These are phyloP conservation scores for Diplodia intermedia DNA, from an alignment of 2,329 filamentous ascomycete species.

Conservation along the genomic window DNA sequence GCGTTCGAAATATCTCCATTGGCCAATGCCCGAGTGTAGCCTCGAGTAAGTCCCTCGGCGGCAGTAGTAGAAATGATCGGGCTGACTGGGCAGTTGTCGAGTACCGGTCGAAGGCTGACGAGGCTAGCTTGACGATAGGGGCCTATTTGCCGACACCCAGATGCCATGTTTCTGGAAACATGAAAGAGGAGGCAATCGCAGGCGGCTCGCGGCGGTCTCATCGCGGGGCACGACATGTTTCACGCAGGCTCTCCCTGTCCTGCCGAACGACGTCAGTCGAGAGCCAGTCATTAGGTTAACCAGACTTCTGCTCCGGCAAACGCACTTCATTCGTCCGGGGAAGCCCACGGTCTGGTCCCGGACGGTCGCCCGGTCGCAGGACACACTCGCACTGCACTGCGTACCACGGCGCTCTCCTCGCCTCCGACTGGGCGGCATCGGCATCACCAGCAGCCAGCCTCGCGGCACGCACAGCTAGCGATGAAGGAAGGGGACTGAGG, in stretches of 20 bases:
- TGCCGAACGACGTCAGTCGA: conserved; percentile 10
- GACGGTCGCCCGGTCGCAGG: neutral
- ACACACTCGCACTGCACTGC: neutral
- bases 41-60: neutral
- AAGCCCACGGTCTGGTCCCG: conserved; percentile 7
- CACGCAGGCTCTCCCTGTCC: neutral
- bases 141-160: neutral
- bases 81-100: neutral
- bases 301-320: conserved; percentile 1
- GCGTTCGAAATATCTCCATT: neutral
- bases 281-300: neutral
- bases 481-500: neutral
- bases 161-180: neutral
- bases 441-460: conserved; percentile 2
- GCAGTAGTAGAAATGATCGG: neutral
- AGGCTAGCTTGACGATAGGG: conserved; percentile 5
- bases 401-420: conserved; percentile 8
- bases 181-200: neutral
- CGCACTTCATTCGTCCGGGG: conserved; percentile 18
- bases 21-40: neutral
- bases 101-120: neutral
- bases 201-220: neutral
- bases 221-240: conserved; percentile 13
- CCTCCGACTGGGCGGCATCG: neutral
- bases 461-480: neutral